Conservation (phyloP, 257 asterid genomes). For the Rhazya stricta region DNA sequence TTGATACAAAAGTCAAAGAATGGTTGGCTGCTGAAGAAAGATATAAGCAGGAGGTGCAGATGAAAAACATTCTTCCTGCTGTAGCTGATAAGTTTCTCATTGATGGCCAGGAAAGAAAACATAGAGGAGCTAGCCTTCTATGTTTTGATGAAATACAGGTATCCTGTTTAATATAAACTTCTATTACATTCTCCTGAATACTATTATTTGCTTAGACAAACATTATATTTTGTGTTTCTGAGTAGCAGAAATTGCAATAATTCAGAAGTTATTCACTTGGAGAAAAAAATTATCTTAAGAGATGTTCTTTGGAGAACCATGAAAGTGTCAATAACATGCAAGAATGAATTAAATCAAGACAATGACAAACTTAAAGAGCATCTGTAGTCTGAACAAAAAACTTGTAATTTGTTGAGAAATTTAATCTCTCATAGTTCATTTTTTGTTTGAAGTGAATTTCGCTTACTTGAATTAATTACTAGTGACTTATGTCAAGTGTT, state of each 20-base stretch:
- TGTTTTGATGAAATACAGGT: constrained; percentile 99
- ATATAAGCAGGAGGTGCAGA: constrained; percentile 70
- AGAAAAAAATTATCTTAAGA: not conserved
- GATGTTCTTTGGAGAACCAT: not conserved
- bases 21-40: constrained; percentile 94
- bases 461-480: not conserved
- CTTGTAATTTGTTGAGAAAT: not conserved
- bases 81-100: constrained; percentile 90
- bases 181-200: not conserved
- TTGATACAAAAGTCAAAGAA: constrained; percentile 77
- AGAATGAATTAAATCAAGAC: not conserved
- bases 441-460: not conserved
- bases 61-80: constrained; percentile 86
- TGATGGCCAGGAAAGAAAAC: constrained; percentile 49
- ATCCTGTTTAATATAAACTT: not conserved
- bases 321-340: not conserved
- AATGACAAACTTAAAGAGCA: not conserved
- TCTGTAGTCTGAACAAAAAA: not conserved
- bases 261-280: constrained; percentile 1
- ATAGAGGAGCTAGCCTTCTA: constrained; percentile 75
- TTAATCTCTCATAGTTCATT: not conserved
- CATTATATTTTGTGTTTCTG: not conserved
- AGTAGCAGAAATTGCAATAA: not conserved
- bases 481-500: not conserved
- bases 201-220: not conserved